Conservation (phyloP, 148 eudicot species). For the Dianthus caryophyllus region DNA sequence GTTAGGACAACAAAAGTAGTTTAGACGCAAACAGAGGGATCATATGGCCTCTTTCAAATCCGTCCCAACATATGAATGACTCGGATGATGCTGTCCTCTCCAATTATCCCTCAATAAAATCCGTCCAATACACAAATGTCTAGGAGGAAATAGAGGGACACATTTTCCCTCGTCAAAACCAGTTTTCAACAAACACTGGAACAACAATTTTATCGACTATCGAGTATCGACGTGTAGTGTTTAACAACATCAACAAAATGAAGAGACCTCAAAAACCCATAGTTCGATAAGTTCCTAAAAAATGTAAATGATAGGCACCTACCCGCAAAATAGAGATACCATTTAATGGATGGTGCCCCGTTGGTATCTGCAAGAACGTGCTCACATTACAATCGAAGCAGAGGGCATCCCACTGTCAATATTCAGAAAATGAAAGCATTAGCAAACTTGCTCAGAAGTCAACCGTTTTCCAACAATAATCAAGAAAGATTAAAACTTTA, state of each 20-base stretch:
- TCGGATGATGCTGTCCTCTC: no score
- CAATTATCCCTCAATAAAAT: no score
- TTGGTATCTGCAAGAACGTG: conserved; percentile 33
- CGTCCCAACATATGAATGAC: no score
- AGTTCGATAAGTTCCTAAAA: no score
- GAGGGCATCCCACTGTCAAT: conserved; percentile 46
- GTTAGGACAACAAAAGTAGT: no score
- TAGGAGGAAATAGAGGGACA: no score
- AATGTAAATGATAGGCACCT: not conserved
- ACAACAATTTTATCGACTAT: not conserved
- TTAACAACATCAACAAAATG: not conserved
- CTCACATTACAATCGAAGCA: conserved; percentile 29
- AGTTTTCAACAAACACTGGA: no score
- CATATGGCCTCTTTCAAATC: no score
- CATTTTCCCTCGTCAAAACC: no score
- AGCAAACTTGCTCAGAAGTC: not conserved
- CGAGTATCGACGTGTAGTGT: not conserved
- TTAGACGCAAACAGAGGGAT: no score
- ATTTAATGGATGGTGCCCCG: conserved; percentile 36
- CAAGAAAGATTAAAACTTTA: not conserved
- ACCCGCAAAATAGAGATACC: conserved; percentile 50
- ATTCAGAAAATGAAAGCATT: conserved; percentile 1
- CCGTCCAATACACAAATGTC: no score
- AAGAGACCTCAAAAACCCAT: not conserved
- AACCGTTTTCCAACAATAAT: not conserved